Evolutionary conservation across 495 filamentous ascomycete genomes (phyloP).

Genomic region (Thermothielavioides terrestris): DNA sequence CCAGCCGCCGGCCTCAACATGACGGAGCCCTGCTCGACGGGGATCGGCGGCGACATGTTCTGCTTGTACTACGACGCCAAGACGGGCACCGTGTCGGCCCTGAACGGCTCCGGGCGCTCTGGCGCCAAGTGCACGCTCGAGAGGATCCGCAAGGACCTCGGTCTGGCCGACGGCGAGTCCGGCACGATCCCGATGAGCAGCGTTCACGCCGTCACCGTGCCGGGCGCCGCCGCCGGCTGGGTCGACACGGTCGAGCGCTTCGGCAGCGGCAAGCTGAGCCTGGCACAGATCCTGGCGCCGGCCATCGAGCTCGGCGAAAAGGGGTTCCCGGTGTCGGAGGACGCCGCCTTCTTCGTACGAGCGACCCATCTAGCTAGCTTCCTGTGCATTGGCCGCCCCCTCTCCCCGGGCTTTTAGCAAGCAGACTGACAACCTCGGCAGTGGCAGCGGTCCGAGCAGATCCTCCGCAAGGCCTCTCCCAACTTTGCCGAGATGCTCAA

Average conservation of each 20-base stretch:
- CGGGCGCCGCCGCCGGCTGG: slow-evolving; percentile 92
- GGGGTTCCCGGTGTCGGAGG: slow-evolving; percentile 81
- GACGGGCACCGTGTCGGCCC: slow-evolving; percentile 67
- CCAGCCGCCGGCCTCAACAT: slow-evolving; percentile 79
- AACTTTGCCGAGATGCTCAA: slow-evolving; percentile 84
- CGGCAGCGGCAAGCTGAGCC: slow-evolving; percentile 72
- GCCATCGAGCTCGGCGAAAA: slow-evolving; percentile 82
- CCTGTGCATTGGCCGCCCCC: no score
- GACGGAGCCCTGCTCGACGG: slow-evolving; percentile 86
- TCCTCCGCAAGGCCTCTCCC: slow-evolving; percentile 62
- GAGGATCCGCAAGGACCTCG: slow-evolving; percentile 58
- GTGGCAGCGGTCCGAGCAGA: slow-evolving; percentile 57
- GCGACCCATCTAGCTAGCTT: no score
- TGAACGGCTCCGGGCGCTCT: slow-evolving; percentile 88
- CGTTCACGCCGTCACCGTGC: slow-evolving; percentile 74
- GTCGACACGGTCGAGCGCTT: slow-evolving; percentile 84
- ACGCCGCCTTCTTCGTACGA: slow-evolving; percentile 64
- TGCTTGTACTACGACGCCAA: slow-evolving; percentile 85
- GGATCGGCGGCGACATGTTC: slow-evolving; percentile 98
- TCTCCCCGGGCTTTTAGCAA: neutral
- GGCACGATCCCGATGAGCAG: slow-evolving; percentile 67
- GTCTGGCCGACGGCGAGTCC: slow-evolving; percentile 49
- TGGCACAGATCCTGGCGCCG: slow-evolving; percentile 72
- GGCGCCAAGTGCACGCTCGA: slow-evolving; percentile 61
- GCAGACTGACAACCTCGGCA: slow-evolving; percentile 20